A percentile compares a stretch with the other conserved stretches of the same genome.
These are phyloP conservation scores for Neofusicoccum laricinum DNA, from an alignment of 2,329 filamentous ascomycete genomes.

Conservation along the genomic window DNA sequence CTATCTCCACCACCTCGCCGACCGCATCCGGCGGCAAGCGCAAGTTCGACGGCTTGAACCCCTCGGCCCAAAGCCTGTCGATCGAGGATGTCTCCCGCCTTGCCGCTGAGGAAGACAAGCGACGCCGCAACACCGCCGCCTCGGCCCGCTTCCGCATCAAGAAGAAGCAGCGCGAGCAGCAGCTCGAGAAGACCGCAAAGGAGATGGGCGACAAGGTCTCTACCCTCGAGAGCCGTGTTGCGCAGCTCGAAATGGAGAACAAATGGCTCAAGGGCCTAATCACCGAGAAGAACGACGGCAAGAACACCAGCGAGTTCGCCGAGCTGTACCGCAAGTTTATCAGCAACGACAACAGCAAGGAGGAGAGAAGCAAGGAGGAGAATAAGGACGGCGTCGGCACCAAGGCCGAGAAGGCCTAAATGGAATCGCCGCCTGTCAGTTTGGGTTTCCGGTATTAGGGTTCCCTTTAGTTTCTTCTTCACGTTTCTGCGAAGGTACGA, in stretches of 20 bases:
- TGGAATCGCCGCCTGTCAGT: background rate
- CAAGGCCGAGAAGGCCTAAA: conserved; percentile 26
- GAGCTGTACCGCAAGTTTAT: conserved; percentile 30
- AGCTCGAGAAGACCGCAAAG: conserved; percentile 50
- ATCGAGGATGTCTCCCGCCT: conserved; percentile 46
- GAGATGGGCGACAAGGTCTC: conserved; percentile 50
- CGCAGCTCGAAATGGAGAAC: conserved; percentile 53
- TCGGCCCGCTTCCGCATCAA: conserved; percentile 53
- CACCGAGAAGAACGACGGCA: conserved; percentile 47
- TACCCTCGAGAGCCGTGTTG: conserved; percentile 44
- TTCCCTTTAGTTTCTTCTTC: background rate
- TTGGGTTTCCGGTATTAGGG: background rate
- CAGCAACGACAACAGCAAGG: conserved; percentile 28
- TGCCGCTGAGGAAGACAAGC: conserved; percentile 53
- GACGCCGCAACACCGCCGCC: conserved; percentile 53
- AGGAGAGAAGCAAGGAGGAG: conserved; percentile 34
- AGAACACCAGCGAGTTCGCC: conserved; percentile 31
- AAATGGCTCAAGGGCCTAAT: conserved; percentile 52
- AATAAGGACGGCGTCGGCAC: conserved; percentile 39
- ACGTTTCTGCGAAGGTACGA: background rate
- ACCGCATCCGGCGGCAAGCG: conserved; percentile 42
- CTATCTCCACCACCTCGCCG: conserved; percentile 26
- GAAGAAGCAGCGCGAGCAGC: conserved; percentile 55
- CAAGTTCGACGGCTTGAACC: conserved; percentile 38
- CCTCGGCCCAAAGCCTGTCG: conserved; percentile 28